phyloP scores from a whole-genome alignment of 169 alveolate species.

The Pseudocohnilembus persalinus region DNA sequence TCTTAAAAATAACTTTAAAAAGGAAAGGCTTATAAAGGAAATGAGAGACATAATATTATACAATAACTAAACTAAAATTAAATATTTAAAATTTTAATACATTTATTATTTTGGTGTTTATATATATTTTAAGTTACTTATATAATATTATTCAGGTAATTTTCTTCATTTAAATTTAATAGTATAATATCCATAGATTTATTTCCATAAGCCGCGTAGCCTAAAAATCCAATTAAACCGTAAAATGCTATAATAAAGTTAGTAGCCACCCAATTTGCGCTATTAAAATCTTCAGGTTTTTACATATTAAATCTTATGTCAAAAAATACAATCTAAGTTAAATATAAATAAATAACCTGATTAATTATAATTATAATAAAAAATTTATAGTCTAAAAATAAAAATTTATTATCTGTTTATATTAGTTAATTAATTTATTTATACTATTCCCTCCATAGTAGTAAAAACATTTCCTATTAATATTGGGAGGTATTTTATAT shows the following conservation, averaged over 20 bases:
- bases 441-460: neutral
- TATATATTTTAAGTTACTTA: neutral
- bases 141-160: neutral
- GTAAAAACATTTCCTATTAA: neutral
- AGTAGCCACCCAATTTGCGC: neutral
- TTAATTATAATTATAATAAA: too few relatives aligned
- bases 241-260: neutral
- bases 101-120: too few relatives aligned
- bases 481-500: neutral
- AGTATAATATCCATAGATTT: neutral
- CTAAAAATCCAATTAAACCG: neutral
- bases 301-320: neutral
- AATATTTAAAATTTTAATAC: neutral
- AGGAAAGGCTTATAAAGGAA: neutral
- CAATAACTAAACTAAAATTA: neutral
- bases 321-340: neutral
- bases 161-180: neutral
- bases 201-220: neutral
- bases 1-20: too few relatives aligned
- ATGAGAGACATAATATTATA: neutral
- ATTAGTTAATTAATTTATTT: too few relatives aligned
- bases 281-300: neutral
- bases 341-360: too few relatives aligned
- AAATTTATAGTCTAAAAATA: too few relatives aligned
- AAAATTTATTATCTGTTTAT: too few relatives aligned